Conservation (phyloP, 208 protist genomes). For the Wallacemonas rigidus region DNA sequence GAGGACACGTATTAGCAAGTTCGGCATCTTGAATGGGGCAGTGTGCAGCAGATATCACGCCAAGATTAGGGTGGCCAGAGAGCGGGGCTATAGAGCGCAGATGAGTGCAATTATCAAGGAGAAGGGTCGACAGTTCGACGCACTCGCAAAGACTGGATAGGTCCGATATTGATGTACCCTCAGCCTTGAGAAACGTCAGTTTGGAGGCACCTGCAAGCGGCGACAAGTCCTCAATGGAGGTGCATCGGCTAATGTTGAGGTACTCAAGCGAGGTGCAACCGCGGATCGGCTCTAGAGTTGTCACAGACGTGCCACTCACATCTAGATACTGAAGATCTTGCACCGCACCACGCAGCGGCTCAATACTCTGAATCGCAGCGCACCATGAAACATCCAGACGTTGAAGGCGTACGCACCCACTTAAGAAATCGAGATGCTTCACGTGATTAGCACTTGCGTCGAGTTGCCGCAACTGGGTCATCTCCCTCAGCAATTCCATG, state of each 20-base stretch:
- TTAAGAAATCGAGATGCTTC: background rate
- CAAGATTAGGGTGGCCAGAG: background rate
- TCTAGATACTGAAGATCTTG: background rate
- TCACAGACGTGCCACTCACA: background rate
- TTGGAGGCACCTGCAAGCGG: background rate
- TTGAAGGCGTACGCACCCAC: background rate
- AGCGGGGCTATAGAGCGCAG: constrained; percentile 2
- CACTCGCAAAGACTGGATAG: background rate
- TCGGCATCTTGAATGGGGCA: background rate
- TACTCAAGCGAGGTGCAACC: background rate
- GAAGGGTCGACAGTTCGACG: background rate
- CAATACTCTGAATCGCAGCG: background rate
- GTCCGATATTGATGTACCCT: background rate
- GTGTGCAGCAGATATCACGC: background rate
- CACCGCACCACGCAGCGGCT: background rate
- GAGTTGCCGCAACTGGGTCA: background rate
- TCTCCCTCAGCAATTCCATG: background rate
- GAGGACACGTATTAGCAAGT: background rate
- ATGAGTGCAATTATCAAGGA: background rate
- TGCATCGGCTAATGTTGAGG: constrained; percentile 3
- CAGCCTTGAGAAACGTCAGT: background rate
- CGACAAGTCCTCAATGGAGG: constrained; percentile 1
- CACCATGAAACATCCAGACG: background rate
- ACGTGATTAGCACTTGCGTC: background rate
- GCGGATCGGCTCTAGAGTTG: background rate